A percentile compares a stretch with the other conserved stretches of the same genome.
These are phyloP conservation scores for Phaeoacremonium minimum DNA, from an alignment of 2,329 filamentous ascomycete species.

Conservation along the genomic window DNA sequence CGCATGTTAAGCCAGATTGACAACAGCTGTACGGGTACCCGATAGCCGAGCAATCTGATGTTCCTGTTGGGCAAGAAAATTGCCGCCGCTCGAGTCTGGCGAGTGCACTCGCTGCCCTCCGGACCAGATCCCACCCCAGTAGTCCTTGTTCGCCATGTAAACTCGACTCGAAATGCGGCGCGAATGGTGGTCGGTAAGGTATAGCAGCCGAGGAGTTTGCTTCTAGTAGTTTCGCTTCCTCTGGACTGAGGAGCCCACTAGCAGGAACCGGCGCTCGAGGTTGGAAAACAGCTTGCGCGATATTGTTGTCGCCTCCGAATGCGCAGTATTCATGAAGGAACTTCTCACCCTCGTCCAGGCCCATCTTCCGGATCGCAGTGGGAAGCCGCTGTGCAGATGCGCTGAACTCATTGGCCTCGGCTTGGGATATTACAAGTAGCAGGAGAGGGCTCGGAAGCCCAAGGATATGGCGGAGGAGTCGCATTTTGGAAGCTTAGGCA, in stretches of 20 bases:
- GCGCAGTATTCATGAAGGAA: conserved; percentile 65
- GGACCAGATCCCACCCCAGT: conserved; percentile 23
- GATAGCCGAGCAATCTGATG: conserved; percentile 59
- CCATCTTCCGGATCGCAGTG: conserved; percentile 68
- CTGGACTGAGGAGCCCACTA: conserved; percentile 11
- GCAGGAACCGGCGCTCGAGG: conserved; percentile 5
- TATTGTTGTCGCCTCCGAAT: conserved; percentile 30
- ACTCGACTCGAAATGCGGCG: conserved; percentile 33
- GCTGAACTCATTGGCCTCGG: conserved; percentile 13
- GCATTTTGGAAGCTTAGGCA: conserved; percentile 28
- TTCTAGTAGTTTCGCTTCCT: conserved; percentile 20
- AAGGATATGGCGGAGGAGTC: conserved; percentile 25
- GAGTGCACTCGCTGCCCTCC: conserved; percentile 41
- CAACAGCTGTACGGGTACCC: conserved; percentile 71
- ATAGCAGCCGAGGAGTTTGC: conserved; percentile 26
- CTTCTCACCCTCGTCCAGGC: conserved; percentile 66
- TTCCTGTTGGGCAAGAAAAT: conserved; percentile 64
- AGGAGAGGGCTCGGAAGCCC: conserved; percentile 39
- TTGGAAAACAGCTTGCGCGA: conserved; percentile 6
- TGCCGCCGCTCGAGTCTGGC: conserved; percentile 49
- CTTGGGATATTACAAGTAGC: conserved; percentile 35
- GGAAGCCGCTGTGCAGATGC: conserved; percentile 30
- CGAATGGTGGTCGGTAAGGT: conserved; percentile 46
- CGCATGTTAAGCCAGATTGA: conserved; percentile 60
- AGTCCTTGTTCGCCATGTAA: conserved; percentile 6